Conservation (phyloP, 306 rosid species). For the Prunus armeniaca region DNA sequence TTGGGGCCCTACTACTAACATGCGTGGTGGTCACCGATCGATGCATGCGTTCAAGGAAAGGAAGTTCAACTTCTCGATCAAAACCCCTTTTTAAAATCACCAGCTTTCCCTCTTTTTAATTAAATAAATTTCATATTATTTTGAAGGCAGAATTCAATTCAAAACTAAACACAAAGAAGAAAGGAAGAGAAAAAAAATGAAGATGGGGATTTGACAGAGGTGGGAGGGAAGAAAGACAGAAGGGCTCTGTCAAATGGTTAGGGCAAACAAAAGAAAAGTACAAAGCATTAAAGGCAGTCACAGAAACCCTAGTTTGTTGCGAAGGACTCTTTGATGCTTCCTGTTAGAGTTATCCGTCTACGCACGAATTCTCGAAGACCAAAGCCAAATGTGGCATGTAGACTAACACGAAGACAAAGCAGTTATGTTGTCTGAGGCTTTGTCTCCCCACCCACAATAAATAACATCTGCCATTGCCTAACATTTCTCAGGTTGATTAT, state of each 20-base stretch:
- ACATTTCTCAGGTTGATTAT: background rate
- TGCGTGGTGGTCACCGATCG: constrained; percentile 27
- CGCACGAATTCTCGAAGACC: background rate
- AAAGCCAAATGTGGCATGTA: background rate
- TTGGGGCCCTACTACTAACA: constrained; percentile 58
- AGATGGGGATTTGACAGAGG: too few species aligned
- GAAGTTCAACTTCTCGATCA: constrained; percentile 5
- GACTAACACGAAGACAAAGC: background rate
- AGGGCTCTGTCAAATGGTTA: background rate
- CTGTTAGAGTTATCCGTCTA: background rate
- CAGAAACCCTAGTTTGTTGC: background rate
- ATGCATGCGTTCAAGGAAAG: constrained; percentile 35
- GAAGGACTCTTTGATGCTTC: background rate
- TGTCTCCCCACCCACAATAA: background rate
- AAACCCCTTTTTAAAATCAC: background rate
- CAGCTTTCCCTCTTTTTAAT: background rate
- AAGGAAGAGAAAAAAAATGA: background rate
- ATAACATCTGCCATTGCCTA: background rate
- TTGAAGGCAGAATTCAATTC: background rate
- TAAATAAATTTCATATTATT: background rate
- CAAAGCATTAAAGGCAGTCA: background rate
- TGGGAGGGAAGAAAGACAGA: background rate
- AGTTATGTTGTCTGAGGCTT: background rate
- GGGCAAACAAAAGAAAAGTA: background rate
- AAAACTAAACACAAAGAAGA: background rate